Evolutionary conservation across 2,329 filamentous ascomycete genomes (phyloP).

Genomic region (Lasiodiplodia hormozganensis): DNA sequence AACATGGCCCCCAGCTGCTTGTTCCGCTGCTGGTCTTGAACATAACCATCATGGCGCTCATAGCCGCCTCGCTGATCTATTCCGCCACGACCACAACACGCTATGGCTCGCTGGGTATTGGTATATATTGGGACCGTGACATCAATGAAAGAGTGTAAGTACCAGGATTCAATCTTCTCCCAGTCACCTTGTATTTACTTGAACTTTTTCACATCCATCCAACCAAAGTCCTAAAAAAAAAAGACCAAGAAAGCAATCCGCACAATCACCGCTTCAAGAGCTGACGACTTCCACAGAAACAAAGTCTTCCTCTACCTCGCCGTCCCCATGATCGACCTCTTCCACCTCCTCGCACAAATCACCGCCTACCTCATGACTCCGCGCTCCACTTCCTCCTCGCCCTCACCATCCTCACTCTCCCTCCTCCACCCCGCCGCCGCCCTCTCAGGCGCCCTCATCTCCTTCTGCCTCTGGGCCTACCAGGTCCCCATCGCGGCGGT

Average conservation of each 20-base stretch:
- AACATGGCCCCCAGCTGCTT: constrained; percentile 1
- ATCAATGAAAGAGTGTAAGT: not conserved
- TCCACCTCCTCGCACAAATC: constrained; percentile 1
- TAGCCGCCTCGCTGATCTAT: constrained; percentile 1
- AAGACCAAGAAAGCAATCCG: not conserved
- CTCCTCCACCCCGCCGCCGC: constrained; percentile 4
- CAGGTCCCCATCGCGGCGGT: not conserved
- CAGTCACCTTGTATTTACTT: no score
- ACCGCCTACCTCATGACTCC: constrained; percentile 1
- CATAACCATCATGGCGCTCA: constrained; percentile 3
- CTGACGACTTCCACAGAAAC: not conserved
- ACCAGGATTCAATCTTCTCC: no score
- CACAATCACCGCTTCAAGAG: no score
- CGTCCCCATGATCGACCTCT: constrained; percentile 4
- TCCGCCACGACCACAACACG: not conserved
- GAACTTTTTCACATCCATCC: no score
- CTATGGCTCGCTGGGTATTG: not conserved
- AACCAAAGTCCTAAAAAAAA: not conserved
- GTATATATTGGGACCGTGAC: not conserved
- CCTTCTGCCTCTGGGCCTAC: not conserved
- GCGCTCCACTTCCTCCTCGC: not conserved
- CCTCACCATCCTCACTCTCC: not conserved
- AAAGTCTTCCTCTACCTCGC: constrained; percentile 9
- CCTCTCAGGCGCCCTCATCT: not conserved
- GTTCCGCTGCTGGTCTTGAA: not conserved